Evolutionary conservation across 768 basidiomycete species (phyloP).

Genomic region (Lentinus brumalis): DNA sequence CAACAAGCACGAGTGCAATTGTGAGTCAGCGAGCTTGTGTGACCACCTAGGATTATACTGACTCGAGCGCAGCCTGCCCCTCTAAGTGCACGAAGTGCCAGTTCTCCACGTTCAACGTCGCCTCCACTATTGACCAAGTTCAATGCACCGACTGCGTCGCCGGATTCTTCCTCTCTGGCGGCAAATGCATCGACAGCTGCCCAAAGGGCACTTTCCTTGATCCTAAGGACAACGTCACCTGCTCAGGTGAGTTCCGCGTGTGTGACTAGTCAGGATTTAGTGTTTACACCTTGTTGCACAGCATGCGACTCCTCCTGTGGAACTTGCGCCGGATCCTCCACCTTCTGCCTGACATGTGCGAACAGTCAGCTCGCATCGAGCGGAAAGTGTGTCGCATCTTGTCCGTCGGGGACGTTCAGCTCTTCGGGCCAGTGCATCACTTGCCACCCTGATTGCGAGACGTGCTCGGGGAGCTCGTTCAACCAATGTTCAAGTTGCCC

Average conservation of each 20-base stretch:
- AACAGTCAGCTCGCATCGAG: conserved; percentile 64
- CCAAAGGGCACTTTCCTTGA: conserved; percentile 74
- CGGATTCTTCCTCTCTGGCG: conserved; percentile 71
- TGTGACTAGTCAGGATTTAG: background rate
- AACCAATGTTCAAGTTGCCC: conserved; percentile 79
- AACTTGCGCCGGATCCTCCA: conserved; percentile 67
- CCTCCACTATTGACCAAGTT: conserved; percentile 63
- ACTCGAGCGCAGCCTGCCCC: conserved; percentile 62
- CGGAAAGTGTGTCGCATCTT: conserved; percentile 76
- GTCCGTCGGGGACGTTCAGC: conserved; percentile 71
- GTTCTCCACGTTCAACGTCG: conserved; percentile 69
- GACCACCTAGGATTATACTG: too few species aligned
- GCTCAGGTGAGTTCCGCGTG: conserved; percentile 54
- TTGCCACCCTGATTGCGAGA: conserved; percentile 86
- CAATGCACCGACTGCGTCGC: conserved; percentile 81
- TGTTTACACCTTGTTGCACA: conserved; percentile 21
- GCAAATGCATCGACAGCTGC: conserved; percentile 69
- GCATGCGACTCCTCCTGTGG: conserved; percentile 76
- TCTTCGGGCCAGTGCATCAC: conserved; percentile 66
- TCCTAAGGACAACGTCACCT: conserved; percentile 72
- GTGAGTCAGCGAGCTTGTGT: too few species aligned
- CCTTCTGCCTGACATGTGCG: conserved; percentile 75
- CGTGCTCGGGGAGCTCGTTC: conserved; percentile 78
- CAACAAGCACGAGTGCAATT: conserved; percentile 80
- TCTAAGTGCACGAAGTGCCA: conserved; percentile 79